Base-by-base conservation (phyloP, 345 rosid genomes). In the Anastatica hierochuntica region DNA sequence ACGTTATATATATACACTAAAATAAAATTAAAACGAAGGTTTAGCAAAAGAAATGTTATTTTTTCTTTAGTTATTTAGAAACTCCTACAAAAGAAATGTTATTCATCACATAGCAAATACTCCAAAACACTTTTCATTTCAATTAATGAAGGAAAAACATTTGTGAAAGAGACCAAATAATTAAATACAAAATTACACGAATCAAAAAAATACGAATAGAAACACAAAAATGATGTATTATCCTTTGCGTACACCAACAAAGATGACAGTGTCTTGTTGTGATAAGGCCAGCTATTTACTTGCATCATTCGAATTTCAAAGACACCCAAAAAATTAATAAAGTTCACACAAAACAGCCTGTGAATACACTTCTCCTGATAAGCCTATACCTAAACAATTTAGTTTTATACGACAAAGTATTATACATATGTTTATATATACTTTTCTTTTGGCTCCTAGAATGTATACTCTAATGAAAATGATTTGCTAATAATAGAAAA, bases 321-420 rank as follows among this genome's bases (percentile, higher is more conserved):
- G 23, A 58, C 36, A 35, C 17, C 36, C 8, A 66, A 19, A 3
- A 15, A 4, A 10, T 11, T 7, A 21, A 39, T 31, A 66, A 58
- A 66, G 55, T 34, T 58, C 60, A 19, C n/a, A 58, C 46, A 44
- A 42, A 56, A 59, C 71, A 67, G 66, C 71, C 71, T 67, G 66
- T 67, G 60, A n/a, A 46, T 53, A 53, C 61, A 60, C 61, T 53
- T 59, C 60, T 59, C 71, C 64, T 52, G 14, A 52, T 59, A 51
- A 66, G 42, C 64, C 71, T 53, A 66, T 51, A 58, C 60, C 42
- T 31, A 59, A 20, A 38, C 33, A 43, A 64, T 16, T 23, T 27
- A 31, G 3, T 31, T 31, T 4, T 29, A 8, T 31, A 9, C 10
- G 12, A 31, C 4, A 31, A 14, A 19, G 12, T 2, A 9, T 3